Evolutionary conservation across 108 stramenopile genomes (phyloP), one percentile per base, ranked within the genome.

Genomic region (Ochromonas danica): DNA sequence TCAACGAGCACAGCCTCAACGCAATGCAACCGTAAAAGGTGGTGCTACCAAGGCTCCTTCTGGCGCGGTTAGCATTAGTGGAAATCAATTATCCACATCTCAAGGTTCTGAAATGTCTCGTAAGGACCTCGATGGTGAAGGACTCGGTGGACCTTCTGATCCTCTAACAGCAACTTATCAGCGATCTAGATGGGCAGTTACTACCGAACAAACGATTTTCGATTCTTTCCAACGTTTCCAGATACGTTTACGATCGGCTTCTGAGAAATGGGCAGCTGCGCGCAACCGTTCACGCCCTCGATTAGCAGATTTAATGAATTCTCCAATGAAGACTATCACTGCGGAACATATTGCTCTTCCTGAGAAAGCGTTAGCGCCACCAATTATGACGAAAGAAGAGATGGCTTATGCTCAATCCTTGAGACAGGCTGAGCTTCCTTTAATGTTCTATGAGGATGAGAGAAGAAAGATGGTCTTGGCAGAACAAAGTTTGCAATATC

Each of bases 391-490:
- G 30, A 3, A 28, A 25, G 30, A 28, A 36, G 14, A 31, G 63
- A 3, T 10, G 31, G 14, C 3, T 10, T 67, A 3, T 28, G 6
- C 17, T 6, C 63, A 28, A 28, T 36, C 33, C 17, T 67, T 67
- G 31, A 3, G 63, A 3, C 63, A 67, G 25, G 63, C 3, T 6
- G 63, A 33, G 25, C 25, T 67, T 3, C 3, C 17, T 31, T 6
- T 10, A 28, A 67, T 67, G 63, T 33, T 14, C 17, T 67, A 67
- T 36, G 63, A 67, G 31, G 63, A 67, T 36, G 63, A 67, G 31
- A 3, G 63, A 36, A 28, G 63, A 28, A 22, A 67, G 31, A 33
- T 67, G 63, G 17, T 67, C 33, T 10, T 67, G 31, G 3, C 63
- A 36, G 63, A 67, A 36, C 63, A 67, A 67, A 36, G 25, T 25